Evolutionary conservation across 2,329 filamentous ascomycete species (phyloP).

Genomic region (Sporothrix variecibatus): DNA sequence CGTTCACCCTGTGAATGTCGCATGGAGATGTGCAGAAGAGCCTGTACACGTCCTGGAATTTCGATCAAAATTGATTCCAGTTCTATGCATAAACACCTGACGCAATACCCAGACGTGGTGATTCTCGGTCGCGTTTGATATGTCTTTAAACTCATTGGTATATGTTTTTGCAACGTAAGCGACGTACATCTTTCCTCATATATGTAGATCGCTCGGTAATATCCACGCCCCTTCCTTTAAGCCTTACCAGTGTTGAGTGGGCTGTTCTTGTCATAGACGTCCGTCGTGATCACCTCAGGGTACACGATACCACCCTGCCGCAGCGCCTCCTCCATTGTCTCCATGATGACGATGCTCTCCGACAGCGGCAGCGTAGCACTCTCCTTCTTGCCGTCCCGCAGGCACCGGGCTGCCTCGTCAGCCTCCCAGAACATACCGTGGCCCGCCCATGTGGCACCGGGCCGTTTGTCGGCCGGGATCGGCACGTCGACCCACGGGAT

Average conservation of each 20-base stretch:
- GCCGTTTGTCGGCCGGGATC: conserved; percentile 52
- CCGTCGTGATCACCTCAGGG: conserved; percentile 57
- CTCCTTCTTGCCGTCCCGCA: conserved; percentile 76
- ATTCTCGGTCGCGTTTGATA: conserved; percentile 6
- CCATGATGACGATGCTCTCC: conserved; percentile 85
- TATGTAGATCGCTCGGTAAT: neutral
- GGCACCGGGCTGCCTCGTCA: conserved; percentile 44
- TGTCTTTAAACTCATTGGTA: neutral
- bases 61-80: neutral
- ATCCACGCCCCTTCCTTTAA: conserved; percentile 20
- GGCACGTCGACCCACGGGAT: conserved; percentile 56
- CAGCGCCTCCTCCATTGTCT: conserved; percentile 61
- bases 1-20: neutral
- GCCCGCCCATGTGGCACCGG: conserved; percentile 50
- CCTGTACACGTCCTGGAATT: neutral
- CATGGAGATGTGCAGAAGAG: neutral
- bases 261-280: conserved; percentile 61
- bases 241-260: conserved; percentile 59
- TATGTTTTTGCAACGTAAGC: neutral
- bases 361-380: conserved; percentile 68
- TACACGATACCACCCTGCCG: conserved; percentile 56
- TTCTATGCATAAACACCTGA: neutral
- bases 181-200: neutral
- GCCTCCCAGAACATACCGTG: conserved; percentile 75
- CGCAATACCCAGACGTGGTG: conserved; percentile 2